Base-by-base conservation (phyloP, 83 land plant species). In the Diphasiastrum complanatum region DNA sequence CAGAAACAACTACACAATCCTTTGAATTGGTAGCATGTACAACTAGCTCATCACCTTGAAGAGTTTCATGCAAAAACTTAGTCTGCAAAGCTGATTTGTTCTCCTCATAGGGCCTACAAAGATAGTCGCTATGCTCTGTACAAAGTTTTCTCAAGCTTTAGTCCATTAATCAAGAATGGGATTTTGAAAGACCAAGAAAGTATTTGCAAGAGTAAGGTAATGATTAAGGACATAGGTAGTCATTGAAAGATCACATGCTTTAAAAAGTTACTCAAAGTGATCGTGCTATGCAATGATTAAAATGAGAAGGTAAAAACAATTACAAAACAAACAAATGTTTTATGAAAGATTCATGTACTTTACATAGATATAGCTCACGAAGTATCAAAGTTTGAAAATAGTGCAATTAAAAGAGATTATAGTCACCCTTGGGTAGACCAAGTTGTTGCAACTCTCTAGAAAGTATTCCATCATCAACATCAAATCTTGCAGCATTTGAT, bases 41-140 rank as follows among this genome's bases (percentile, higher is more conserved):
- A n/a, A n/a, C n/a, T n/a, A n/a, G n/a, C n/a, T n/a, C n/a, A n/a
- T n/a, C n/a, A 74, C 77, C 38, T 56, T 61, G 73, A 16, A 68
- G 2, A 46, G 58, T 61, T 36, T 61, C 43, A 18, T 61, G 29
- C 28, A 68, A 67, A 29, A 74, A 43, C 19, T 47, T 68, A 11
- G 47, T 32, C 49, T 61, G 77, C 36, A 74, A 25, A 27, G 47
- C 31, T 25, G 28, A 60, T 51, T 55, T 74, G 25, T 47, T 62
- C 50, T 74, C 77, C 22, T 50, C 43, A 63, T 69, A 74, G 18
- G 73, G 56, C 12, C 53, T 61, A 23, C 66, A 63, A 18, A 74
- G 52, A 47, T 60, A 61, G 69, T 74, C 77, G 55, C 60, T 74
- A 28, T 74, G 77, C 74, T 74, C 77, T 74, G 66, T 36, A 67